A percentile compares a stretch with the other conserved stretches of the same genome.
These are phyloP conservation scores for Boletus pseudo-olivaceus DNA, from an alignment of 768 basidiomycete genomes.

Conservation along the genomic window DNA sequence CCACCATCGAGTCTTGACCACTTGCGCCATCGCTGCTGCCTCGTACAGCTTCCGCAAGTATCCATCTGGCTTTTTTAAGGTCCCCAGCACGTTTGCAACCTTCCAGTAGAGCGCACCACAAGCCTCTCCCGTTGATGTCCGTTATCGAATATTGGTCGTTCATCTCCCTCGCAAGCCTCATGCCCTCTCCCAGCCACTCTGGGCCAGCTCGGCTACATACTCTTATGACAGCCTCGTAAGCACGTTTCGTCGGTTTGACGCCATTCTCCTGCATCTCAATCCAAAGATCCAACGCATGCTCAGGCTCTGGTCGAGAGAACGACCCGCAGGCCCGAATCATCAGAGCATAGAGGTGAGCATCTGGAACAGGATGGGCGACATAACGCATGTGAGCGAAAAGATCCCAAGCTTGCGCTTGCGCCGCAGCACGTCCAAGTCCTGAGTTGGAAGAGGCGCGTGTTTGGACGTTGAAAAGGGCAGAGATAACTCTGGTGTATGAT, in stretches of 20 bases:
- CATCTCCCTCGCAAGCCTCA: constrained; percentile 86
- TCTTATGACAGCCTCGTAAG: constrained; percentile 81
- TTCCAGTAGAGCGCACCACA: constrained; percentile 84
- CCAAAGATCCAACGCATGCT: constrained; percentile 91
- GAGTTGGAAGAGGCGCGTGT: constrained; percentile 24
- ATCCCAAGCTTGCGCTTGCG: constrained; percentile 86
- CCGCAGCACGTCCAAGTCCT: constrained; percentile 37
- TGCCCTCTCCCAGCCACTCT: constrained; percentile 73
- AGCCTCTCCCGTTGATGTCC: constrained; percentile 42
- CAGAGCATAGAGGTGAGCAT: constrained; percentile 63
- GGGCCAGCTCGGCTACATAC: constrained; percentile 72
- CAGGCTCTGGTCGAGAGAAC: constrained; percentile 66
- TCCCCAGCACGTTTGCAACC: constrained; percentile 88
- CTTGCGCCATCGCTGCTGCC: constrained; percentile 17
- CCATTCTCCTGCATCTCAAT: constrained; percentile 84
- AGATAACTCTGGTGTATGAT: constrained; percentile 71
- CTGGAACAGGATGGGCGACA: constrained; percentile 82
- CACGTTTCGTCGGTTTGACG: constrained; percentile 57
- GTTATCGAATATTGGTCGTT: constrained; percentile 55
- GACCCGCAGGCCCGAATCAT: constrained; percentile 88
- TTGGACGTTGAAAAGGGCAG: constrained; percentile 48
- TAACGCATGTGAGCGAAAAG: constrained; percentile 96
- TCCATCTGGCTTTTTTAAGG: constrained; percentile 79
- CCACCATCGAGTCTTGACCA: constrained; percentile 35
- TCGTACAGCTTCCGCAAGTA: constrained; percentile 72